Evolutionary conservation across 371 early-diverging fungal species (phyloP), one percentile per base, ranked within the genome.

Genomic region (Mucor velutinosus): DNA sequence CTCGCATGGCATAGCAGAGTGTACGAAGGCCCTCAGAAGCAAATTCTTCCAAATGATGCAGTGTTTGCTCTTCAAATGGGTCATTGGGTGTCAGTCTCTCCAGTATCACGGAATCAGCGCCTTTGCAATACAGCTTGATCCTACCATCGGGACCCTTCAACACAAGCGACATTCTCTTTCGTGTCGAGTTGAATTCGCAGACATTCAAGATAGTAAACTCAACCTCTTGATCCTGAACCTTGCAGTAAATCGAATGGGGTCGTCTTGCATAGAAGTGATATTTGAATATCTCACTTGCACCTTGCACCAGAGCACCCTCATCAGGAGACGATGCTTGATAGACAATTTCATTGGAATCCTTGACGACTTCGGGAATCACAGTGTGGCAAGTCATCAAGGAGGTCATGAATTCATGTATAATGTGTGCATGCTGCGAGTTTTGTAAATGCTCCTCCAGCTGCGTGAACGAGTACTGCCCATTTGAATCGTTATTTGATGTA

Each of bases 91-190:
- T 87, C 57, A 99, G 76, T 33, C 98, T 85, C 79, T 99, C 99
- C 27, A 96, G 76, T 73, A 99, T 97, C 27, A 98, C 97, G 0
- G 97, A 94, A 79, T 99, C 99, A 11, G 99, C 98, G 35, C 99
- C 99, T 79, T 99, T 99, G 74, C 93, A 93, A 80, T 93, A 96
- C 57, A 99, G 79, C 71, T 92, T 92, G 69, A 99, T 92, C 61
- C 89, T 87, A 33, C 95, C 95, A 64, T 95, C 93, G 0, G 96
- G 94, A 45, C 87, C 85, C 14, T 94, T 88, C 14, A 97, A 83
- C 23, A 99, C 81, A 4, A 93, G 90, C 6, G 95, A 94, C 99
- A 99, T 97, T 60, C 99, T 89, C 76, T 99, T 99, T 47, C 99
- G 85, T n/a, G 96, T 96, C 59, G 94, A 94, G 77, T 97, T 97